Percentiles rank a stretch among this genome's conserved stretches.
These are phyloP conservation scores for Neocucurbitaria cava DNA, from an alignment of 2,329 filamentous ascomycete genomes.

Conservation along the genomic window DNA sequence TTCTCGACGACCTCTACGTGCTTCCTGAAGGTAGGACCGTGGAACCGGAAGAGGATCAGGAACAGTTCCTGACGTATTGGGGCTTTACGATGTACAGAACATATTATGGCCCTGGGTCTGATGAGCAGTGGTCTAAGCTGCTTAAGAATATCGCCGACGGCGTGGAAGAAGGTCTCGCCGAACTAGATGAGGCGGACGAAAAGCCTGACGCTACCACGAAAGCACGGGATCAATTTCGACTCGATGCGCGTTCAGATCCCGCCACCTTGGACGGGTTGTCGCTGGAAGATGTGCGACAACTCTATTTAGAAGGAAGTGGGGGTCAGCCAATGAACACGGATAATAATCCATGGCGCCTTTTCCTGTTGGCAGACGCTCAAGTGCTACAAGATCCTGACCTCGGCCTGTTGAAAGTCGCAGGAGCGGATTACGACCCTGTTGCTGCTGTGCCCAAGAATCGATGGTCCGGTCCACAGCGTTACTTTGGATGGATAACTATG, in stretches of 20 bases:
- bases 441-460: slow-evolving; percentile 2
- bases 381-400: slow-evolving; percentile 5
- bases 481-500: slow-evolving; percentile 9
- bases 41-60: background rate
- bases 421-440: slow-evolving; percentile 7
- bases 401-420: slow-evolving; percentile 4
- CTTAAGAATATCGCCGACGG: slow-evolving; percentile 1
- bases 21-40: background rate
- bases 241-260: slow-evolving; percentile 10
- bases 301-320: slow-evolving; percentile 2
- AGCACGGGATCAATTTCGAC: slow-evolving; percentile 4
- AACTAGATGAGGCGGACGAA: background rate
- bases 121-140: slow-evolving; percentile 2
- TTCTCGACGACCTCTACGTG: background rate
- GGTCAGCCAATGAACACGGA: slow-evolving; percentile 9
- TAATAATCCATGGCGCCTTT: slow-evolving; percentile 3
- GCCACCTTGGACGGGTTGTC: slow-evolving; percentile 1
- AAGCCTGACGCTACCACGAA: background rate
- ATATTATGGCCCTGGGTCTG: slow-evolving; percentile 3
- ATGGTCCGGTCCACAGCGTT: slow-evolving; percentile 4
- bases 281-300: slow-evolving; percentile 3
- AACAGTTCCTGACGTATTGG: slow-evolving; percentile 1
- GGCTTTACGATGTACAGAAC: slow-evolving; percentile 8
- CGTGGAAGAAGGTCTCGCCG: background rate
- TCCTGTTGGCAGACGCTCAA: slow-evolving; percentile 8